phyloP scores from a whole-genome alignment of 2,329 filamentous ascomycete genomes.

The Ascomycota sp. region DNA sequence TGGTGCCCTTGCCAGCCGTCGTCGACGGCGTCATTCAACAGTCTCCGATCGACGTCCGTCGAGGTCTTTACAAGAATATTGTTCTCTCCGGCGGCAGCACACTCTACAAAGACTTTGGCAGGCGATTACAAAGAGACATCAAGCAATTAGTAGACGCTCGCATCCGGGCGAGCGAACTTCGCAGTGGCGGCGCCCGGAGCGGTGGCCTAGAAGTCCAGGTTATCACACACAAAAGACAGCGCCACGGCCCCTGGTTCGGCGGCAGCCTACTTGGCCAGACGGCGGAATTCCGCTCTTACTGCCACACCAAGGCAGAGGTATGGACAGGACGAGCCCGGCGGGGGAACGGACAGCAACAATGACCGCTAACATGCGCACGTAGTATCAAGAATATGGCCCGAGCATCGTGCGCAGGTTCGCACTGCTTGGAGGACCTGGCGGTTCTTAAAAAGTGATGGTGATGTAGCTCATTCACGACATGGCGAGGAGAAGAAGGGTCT shows the following conservation, averaged over 20 bases:
- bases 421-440: conserved; percentile 73
- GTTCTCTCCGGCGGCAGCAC: conserved; percentile 92
- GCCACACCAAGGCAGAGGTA: conserved; percentile 71
- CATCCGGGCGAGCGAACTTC: conserved; percentile 76
- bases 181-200: conserved; percentile 77
- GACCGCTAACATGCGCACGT: conserved; percentile 7
- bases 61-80: conserved; percentile 98
- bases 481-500: too few relatives aligned
- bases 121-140: conserved; percentile 88
- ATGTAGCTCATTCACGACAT: too few relatives aligned
- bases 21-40: conserved; percentile 95
- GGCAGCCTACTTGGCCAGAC: conserved; percentile 91
- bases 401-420: conserved; percentile 91
- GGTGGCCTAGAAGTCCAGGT: conserved; percentile 92
- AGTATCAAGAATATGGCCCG: conserved; percentile 90
- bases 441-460: conserved; percentile 26
- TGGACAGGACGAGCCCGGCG: conserved; percentile 5
- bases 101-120: conserved; percentile 93
- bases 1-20: conserved; percentile 80
- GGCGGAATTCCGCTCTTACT: conserved; percentile 94
- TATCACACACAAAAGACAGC: conserved; percentile 89
- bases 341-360: neutral
- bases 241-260: conserved; percentile 96
- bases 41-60: conserved; percentile 87
- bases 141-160: conserved; percentile 83